A percentile compares a stretch with the other conserved stretches of the same genome.
Evolutionary conservation across 768 basidiomycete genomes (phyloP).

Genomic region (Agaricus subrufescens): DNA sequence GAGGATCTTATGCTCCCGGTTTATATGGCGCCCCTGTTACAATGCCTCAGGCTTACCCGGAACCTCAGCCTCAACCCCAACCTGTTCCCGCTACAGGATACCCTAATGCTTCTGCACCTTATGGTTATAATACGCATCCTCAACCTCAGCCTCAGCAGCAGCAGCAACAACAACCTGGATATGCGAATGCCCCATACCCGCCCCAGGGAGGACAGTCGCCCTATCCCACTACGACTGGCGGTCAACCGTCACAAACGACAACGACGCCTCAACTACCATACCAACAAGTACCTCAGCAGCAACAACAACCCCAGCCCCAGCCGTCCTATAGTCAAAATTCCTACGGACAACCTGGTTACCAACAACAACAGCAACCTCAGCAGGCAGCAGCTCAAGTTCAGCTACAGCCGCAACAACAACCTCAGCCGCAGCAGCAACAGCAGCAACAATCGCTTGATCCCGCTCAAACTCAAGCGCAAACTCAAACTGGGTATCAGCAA

Average conservation of each 20-base stretch:
- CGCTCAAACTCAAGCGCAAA: background rate
- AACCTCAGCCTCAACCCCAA: background rate
- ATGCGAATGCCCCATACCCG: constrained; percentile 27
- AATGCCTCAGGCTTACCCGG: constrained; percentile 10
- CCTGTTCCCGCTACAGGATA: background rate
- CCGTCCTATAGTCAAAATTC: background rate
- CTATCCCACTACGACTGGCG: constrained; percentile 28
- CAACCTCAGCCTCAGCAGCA: constrained; percentile 14
- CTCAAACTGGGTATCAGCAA: background rate
- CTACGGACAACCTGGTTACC: constrained; percentile 12
- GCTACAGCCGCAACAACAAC: background rate
- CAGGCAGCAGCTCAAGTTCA: constrained; percentile 13
- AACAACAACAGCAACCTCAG: constrained; percentile 15
- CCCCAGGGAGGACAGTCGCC: constrained; percentile 33
- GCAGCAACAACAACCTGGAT: background rate
- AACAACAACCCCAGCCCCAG: constrained; percentile 16
- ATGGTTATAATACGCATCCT: constrained; percentile 10
- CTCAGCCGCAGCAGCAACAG: background rate
- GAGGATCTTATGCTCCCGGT: background rate
- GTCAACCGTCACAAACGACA: constrained; percentile 13
- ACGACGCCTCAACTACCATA: background rate
- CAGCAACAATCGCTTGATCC: background rate
- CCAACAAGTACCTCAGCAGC: constrained; percentile 9
- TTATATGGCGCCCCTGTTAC: constrained; percentile 4
- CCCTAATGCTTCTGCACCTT: constrained; percentile 6